These are phyloP conservation scores for Allantophomopsis lycopodina DNA, from an alignment of 2,329 filamentous ascomycete genomes.

Conservation along the genomic window DNA sequence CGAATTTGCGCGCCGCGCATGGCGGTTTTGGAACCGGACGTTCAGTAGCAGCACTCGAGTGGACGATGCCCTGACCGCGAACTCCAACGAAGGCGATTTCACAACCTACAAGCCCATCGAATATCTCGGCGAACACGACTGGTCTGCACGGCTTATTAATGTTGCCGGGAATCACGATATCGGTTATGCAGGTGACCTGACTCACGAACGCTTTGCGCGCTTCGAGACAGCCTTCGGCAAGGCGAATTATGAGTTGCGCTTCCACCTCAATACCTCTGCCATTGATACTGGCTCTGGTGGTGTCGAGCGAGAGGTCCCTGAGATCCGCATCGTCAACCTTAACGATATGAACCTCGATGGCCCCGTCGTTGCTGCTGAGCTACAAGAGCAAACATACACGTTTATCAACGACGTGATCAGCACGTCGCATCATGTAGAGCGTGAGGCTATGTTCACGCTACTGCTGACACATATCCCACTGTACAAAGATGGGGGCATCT, in stretches of 20 bases:
- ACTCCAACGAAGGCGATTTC: conserved; percentile 22
- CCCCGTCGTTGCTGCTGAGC: conserved; percentile 49
- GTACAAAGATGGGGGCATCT: conserved; percentile 70
- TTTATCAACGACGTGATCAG: conserved; percentile 62
- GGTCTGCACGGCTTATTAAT: conserved; percentile 73
- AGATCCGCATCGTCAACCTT: conserved; percentile 70
- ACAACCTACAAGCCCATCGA: conserved; percentile 1
- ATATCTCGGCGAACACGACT: conserved; percentile 29
- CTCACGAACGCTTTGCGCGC: conserved; percentile 55
- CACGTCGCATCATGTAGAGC: conserved; percentile 44
- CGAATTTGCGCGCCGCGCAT: conserved; percentile 65
- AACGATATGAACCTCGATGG: conserved; percentile 93
- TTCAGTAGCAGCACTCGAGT: conserved; percentile 58
- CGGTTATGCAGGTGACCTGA: conserved; percentile 88
- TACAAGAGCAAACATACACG: conserved; percentile 65
- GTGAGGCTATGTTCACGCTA: conserved; percentile 58
- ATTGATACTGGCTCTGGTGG: conserved; percentile 13
- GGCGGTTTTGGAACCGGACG: conserved; percentile 68
- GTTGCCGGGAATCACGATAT: conserved; percentile 93
- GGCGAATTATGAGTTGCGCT: conserved; percentile 81
- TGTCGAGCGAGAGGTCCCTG: conserved; percentile 36
- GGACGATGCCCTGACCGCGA: conserved; percentile 37
- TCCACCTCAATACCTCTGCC: conserved; percentile 32
- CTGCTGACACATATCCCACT: conserved; percentile 87
- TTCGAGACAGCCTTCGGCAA: conserved; percentile 81